Evolutionary conservation across 192 early-diverging fungal species (phyloP), one percentile per base, ranked within the genome.

Genomic region (Umbelopsis isabellina): DNA sequence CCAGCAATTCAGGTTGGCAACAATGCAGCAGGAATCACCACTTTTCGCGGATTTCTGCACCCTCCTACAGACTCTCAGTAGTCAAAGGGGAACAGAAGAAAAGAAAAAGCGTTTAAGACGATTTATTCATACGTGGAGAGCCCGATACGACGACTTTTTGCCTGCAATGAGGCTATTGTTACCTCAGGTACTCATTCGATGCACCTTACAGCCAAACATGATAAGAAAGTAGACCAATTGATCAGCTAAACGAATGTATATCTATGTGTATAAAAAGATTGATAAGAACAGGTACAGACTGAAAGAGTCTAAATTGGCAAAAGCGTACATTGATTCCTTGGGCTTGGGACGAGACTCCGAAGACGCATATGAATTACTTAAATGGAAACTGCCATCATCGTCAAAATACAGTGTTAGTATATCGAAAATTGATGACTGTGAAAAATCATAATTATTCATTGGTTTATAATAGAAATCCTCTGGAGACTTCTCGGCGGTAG

Each of bases 301-400:
- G 69, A 93, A 92, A 69, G 88, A 93, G 46, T 76, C 75, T 58
- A 83, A 78, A 33, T 80, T 94, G 68, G 91, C 89, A 5, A 85
- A 86, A 49, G 51, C 83, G 15, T 93, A 92, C 51, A 82, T 88
- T 23, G 75, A 83, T 30, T 84, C 80, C 21, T 73, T 94, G 45
- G 85, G 87, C 27, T 78, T 94, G 23, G 71, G 75, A 16, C 58
- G 49, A 18, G 81, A 81, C 11, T 92, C 92, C 2, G 78, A 84
- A 15, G 84, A 88, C 46, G 92, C 87, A 30, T 46, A 83, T 41
- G 72, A 80, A 25, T 75, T 92, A 9, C 78, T 85, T 22, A 77
- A 90, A 61, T 94, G 85, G 83, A 88, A 84, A 64, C 49, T 78
- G 75, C 76, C 70, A 46, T 55, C 51, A 15, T 69, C 12, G 23